These are phyloP conservation scores for Penicillium sp. DNA, from an alignment of 2,329 filamentous ascomycete species.

Conservation along the genomic window DNA sequence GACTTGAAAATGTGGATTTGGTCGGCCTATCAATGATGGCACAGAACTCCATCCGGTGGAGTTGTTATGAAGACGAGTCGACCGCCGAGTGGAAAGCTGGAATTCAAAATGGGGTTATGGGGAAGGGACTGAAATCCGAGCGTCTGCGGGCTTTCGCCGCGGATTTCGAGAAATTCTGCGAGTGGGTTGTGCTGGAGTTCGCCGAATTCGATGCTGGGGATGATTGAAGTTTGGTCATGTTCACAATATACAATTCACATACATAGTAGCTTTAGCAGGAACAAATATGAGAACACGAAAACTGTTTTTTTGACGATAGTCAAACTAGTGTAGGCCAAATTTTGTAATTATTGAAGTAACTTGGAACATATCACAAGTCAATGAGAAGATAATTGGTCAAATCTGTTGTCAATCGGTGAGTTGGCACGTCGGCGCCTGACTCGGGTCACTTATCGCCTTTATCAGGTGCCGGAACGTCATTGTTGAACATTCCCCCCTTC, in stretches of 20 bases:
- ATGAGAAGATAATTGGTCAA: neutral
- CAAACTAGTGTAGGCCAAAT: neutral
- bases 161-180: conserved; percentile 85
- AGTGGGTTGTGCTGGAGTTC: conserved; percentile 83
- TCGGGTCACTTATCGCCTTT: conserved; percentile 25
- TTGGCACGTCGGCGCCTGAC: conserved; percentile 19
- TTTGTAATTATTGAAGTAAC: neutral
- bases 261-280: neutral
- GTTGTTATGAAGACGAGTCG: conserved; percentile 77
- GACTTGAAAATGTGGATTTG: conserved; percentile 85
- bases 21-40: conserved; percentile 82
- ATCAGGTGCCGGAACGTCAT: conserved; percentile 33
- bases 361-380: neutral
- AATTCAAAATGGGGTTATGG: conserved; percentile 71
- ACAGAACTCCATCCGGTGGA: conserved; percentile 90
- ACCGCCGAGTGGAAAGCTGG: conserved; percentile 68
- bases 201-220: conserved; percentile 48
- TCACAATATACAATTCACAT: conserved; percentile 8
- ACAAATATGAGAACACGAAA: neutral
- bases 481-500: conserved; percentile 16
- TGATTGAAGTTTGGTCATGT: conserved; percentile 21
- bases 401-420: conserved; percentile 3
- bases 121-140: conserved; percentile 66
- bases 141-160: conserved; percentile 74
- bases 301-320: neutral